Percentiles rank a stretch among this genome's conserved stretches.
Conservation (phyloP, 2,329 filamentous ascomycete genomes). For the Saccharata proteae region DNA sequence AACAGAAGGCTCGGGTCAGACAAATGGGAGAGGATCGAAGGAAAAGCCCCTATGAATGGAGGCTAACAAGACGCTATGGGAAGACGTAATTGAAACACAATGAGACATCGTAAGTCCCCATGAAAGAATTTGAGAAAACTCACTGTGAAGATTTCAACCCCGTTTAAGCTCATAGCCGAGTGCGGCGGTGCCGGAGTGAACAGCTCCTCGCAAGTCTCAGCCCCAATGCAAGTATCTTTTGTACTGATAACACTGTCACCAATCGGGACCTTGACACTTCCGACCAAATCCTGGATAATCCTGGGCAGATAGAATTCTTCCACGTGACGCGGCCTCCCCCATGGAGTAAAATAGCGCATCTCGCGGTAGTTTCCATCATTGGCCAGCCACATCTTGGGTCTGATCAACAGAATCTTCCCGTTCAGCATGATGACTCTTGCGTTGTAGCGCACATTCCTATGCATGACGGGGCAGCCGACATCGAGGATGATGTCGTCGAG, state of each 20-base stretch:
- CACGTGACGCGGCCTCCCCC: conserved; percentile 39
- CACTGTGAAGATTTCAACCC: conserved; percentile 55
- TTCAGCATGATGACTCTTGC: conserved; percentile 53
- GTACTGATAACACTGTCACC: conserved; percentile 55
- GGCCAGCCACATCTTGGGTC: conserved; percentile 60
- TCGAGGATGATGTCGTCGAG: conserved; percentile 53
- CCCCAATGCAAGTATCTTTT: conserved; percentile 49
- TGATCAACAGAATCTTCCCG: conserved; percentile 56
- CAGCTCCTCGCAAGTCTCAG: conserved; percentile 50
- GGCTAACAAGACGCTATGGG: too few relatives aligned
- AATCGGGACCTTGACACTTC: conserved; percentile 47
- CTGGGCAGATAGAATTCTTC: conserved; percentile 55
- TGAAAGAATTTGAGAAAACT: too few relatives aligned
- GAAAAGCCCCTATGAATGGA: too few relatives aligned
- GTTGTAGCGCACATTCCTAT: conserved; percentile 50
- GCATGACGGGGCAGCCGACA: conserved; percentile 42
- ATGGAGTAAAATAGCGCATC: conserved; percentile 24
- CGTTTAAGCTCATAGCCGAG: conserved; percentile 51
- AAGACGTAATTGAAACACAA: not conserved
- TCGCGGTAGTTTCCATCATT: conserved; percentile 52
- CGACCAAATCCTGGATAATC: conserved; percentile 44
- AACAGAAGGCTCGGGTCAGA: too few relatives aligned
- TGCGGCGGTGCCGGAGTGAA: conserved; percentile 35
- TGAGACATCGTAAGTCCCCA: not conserved
- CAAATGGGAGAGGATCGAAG: too few relatives aligned